Evolutionary conservation across 371 early-diverging fungal genomes (phyloP), one percentile per base, ranked within the genome.

Genomic region (Blakeslea trispora): DNA sequence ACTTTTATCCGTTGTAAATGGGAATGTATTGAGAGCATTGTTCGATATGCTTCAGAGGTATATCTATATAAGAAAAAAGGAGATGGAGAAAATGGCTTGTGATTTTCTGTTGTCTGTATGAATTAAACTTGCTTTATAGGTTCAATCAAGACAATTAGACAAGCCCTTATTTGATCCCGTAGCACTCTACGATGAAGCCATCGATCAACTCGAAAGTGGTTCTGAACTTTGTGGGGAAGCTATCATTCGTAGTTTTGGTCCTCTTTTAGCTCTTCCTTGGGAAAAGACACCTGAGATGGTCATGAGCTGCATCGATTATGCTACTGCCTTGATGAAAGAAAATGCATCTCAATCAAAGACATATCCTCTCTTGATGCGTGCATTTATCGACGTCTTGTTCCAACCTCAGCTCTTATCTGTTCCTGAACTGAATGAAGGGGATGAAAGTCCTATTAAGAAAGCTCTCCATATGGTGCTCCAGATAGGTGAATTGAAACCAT

Each of bases 161-260:
- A 60, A 53, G 15, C 43, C 58, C n/a, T 28, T 56, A 1, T 67
- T 78, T 40, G 68, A 72, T 47, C 65, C 73, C 6, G 23, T 51
- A n/a, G 50, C 24, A 18, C 19, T 78, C 0, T 74, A 64, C 37
- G 63, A 70, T 43, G 54, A 59, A 32, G 78, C 66, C 32, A 63
- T 73, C 8, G 78, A 78, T 8, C 71, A 78, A 55, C 46, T 78
- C 8, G 78, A 78, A 59, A 64, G 59, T 45, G 69, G 69, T 0
- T 70, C 72, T 5, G 75, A 78, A 42, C 23, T 63, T 17, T 74
- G 73, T 28, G 75, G 68, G 0, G 71, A 71, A 44, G 57, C 75
- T 3, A 64, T 78, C 24, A 68, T 78, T 22, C 54, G 64, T 31
- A 68, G 71, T 32, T 55, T 73, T 41, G 68, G 55, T 0, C 60